These are phyloP conservation scores for Phalaenopsis aphrodite DNA, from an alignment of 106 monocot species.

Conservation along the genomic window DNA sequence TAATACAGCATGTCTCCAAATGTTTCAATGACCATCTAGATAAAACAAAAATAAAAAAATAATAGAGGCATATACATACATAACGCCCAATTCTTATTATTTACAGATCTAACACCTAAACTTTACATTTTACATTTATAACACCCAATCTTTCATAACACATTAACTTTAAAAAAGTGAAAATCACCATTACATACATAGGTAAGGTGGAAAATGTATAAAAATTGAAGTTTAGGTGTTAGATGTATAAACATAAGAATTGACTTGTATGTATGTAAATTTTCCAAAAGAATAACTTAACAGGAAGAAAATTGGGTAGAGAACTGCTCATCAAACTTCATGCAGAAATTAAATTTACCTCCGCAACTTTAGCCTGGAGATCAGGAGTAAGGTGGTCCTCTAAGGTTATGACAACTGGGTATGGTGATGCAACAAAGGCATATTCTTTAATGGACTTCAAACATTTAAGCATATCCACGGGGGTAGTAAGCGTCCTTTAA, in stretches of 20 bases:
- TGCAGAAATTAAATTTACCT: conserved; percentile 22
- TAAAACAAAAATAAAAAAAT: not conserved
- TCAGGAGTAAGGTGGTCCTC: conserved; percentile 63
- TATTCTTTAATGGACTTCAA: conserved; percentile 52
- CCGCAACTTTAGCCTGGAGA: conserved; percentile 62
- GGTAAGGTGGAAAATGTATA: no score
- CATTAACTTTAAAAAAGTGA: no score
- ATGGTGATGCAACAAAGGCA: conserved; percentile 45
- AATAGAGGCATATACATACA: no score
- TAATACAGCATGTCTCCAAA: conserved; percentile 75
- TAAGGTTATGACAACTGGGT: conserved; percentile 47
- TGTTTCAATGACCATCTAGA: conserved; percentile 54
- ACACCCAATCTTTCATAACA: no score
- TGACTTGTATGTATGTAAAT: no score
- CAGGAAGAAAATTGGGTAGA: not conserved
- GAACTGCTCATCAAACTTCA: not conserved
- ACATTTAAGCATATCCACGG: conserved; percentile 42
- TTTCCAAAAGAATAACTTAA: not conserved
- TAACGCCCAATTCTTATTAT: no score
- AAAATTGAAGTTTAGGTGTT: no score
- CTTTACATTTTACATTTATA: no score
- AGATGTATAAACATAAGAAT: no score
- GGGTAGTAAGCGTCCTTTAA: conserved; percentile 45
- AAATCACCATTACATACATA: no score
- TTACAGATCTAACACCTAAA: no score